phyloP scores from a whole-genome alignment of 257 asterid species.

The Jaltomata sinuosa region DNA sequence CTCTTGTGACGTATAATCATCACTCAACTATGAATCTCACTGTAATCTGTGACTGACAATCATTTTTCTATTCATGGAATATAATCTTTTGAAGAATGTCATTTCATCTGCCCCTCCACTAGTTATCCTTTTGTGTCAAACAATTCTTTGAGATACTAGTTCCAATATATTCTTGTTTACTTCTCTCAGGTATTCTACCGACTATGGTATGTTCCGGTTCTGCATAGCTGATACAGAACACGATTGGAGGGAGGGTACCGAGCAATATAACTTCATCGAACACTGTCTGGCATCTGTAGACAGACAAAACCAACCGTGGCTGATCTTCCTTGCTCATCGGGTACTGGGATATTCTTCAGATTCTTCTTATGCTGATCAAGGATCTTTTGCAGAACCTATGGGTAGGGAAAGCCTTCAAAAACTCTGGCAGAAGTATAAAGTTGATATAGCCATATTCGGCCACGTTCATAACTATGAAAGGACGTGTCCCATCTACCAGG shows the following conservation, averaged over 20 bases:
- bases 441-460: slow-evolving; percentile 67
- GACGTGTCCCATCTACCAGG: slow-evolving; percentile 78
- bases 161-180: background rate
- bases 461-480: slow-evolving; percentile 73
- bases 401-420: slow-evolving; percentile 72
- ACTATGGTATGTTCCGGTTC: slow-evolving; percentile 88
- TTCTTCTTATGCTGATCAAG: slow-evolving; percentile 36
- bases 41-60: background rate
- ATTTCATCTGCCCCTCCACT: background rate
- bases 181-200: slow-evolving; percentile 56
- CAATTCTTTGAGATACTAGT: background rate
- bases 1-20: background rate
- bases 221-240: slow-evolving; percentile 82
- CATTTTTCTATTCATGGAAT: background rate
- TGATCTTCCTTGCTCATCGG: slow-evolving; percentile 72
- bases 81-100: background rate
- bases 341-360: slow-evolving; percentile 78
- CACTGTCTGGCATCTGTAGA: slow-evolving; percentile 71
- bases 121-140: background rate
- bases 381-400: slow-evolving; percentile 83
- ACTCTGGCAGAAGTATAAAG: slow-evolving; percentile 88
- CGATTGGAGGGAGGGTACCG: slow-evolving; percentile 80
- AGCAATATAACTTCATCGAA: slow-evolving; percentile 68
- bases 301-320: slow-evolving; percentile 82
- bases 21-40: background rate